Evolutionary conservation across 1,284 basidiomycete species (phyloP).

Genomic region (Laetiporus sulphureus): DNA sequence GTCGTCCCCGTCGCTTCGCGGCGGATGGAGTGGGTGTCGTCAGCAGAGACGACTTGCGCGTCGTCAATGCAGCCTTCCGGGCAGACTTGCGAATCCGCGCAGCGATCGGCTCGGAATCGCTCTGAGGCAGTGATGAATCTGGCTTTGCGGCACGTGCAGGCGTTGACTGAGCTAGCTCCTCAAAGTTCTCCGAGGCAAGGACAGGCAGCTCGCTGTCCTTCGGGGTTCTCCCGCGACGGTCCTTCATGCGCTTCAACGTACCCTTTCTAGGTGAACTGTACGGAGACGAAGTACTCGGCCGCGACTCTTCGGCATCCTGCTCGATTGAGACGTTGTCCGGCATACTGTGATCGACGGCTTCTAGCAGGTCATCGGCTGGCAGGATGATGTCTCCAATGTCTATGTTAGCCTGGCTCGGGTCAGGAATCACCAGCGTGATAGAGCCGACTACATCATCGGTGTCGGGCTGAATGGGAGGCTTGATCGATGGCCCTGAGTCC

Average conservation of each 20-base stretch:
- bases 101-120: slow-evolving; percentile 2
- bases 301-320: slow-evolving; percentile 6
- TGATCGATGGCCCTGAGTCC: too few relatives aligned
- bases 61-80: too few relatives aligned
- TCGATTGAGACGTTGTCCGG: slow-evolving; percentile 13
- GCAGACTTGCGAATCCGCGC: slow-evolving; percentile 4
- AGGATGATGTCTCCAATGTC: too few relatives aligned
- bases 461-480: too few relatives aligned
- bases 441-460: too few relatives aligned
- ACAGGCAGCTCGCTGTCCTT: slow-evolving; percentile 11
- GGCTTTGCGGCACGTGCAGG: slow-evolving; percentile 3
- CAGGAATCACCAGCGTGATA: too few relatives aligned
- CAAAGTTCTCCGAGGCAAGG: slow-evolving; percentile 1
- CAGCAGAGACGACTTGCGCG: too few relatives aligned
- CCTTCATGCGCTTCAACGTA: slow-evolving; percentile 30
- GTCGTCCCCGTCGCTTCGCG: too few relatives aligned
- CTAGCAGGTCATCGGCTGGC: slow-evolving; percentile 7
- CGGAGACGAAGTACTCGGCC: slow-evolving; percentile 13
- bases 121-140: slow-evolving; percentile 1
- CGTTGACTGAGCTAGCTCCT: slow-evolving; percentile 1
- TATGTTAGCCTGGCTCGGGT: too few relatives aligned
- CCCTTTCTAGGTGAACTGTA: slow-evolving; percentile 21
- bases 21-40: too few relatives aligned
- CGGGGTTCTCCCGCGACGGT: slow-evolving; percentile 26
- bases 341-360: slow-evolving; percentile 2